A percentile compares a stretch with the other conserved stretches of the same genome.
Conservation (phyloP, 2,329 filamentous ascomycete species). For the Phialemonium atrogriseum region DNA sequence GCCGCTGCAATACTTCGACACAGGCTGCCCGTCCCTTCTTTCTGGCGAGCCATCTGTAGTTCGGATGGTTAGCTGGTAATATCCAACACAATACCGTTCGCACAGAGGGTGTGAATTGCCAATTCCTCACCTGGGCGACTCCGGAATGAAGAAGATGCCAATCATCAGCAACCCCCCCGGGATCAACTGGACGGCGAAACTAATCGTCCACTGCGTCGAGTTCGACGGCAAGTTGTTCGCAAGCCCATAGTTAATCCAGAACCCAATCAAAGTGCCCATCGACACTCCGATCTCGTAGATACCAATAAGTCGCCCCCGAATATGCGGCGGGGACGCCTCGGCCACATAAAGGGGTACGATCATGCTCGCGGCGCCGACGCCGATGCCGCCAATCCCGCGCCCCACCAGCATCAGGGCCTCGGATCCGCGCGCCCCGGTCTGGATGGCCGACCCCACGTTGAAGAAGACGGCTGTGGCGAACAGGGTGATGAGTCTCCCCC, state of each 20-base stretch:
- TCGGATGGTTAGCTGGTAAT: too few species aligned
- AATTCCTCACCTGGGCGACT: constrained; percentile 33
- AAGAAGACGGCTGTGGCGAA: neutral
- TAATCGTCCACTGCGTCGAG: constrained; percentile 30
- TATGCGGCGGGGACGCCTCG: constrained; percentile 58
- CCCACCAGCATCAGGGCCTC: constrained; percentile 52
- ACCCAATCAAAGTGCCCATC: constrained; percentile 66
- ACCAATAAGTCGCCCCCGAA: constrained; percentile 65
- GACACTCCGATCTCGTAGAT: constrained; percentile 64
- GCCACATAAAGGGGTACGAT: constrained; percentile 56
- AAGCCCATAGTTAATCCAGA: constrained; percentile 34
- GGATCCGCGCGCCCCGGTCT: constrained; percentile 21
- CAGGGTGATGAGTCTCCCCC: neutral
- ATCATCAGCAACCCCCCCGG: constrained; percentile 27
- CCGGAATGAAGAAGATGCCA: constrained; percentile 24
- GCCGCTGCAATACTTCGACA: too few species aligned
- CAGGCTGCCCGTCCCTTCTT: too few species aligned
- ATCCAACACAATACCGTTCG: too few species aligned
- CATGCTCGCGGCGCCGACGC: constrained; percentile 40
- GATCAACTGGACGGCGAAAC: constrained; percentile 31
- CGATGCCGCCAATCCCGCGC: constrained; percentile 55
- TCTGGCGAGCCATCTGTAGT: too few species aligned
- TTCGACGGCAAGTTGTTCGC: constrained; percentile 7
- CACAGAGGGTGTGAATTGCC: constrained; percentile 25
- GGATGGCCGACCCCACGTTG: neutral